A percentile compares a stretch with the other conserved stretches of the same genome.
Conservation (phyloP, 2,329 filamentous ascomycete genomes). For the Pyrenophora tritici-repentis region DNA sequence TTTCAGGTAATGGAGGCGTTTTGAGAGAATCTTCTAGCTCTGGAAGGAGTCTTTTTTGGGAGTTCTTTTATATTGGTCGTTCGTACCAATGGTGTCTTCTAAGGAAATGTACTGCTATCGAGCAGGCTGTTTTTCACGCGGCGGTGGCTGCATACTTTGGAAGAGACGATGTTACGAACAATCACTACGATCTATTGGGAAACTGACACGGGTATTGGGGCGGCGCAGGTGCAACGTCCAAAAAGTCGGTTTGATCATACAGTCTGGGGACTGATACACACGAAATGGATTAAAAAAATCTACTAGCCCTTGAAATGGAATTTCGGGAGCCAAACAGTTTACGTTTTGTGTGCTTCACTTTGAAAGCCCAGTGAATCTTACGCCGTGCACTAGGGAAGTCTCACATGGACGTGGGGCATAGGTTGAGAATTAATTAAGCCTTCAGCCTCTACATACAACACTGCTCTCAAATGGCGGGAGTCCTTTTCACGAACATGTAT, state of each 20-base stretch:
- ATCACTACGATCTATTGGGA: constrained; percentile 1
- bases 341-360: neutral
- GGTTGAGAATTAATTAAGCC: too few species aligned
- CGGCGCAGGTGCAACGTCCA: constrained; percentile 8
- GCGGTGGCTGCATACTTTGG: neutral
- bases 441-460: too few species aligned
- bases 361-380: too few species aligned
- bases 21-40: neutral
- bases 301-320: neutral
- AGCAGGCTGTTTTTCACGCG: neutral
- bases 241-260: constrained; percentile 12
- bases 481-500: too few species aligned
- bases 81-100: neutral
- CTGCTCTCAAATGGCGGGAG: too few species aligned
- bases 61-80: neutral
- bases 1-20: neutral
- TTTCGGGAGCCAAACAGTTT: too few species aligned
- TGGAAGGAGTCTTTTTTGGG: neutral
- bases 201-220: neutral
- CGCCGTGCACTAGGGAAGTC: too few species aligned
- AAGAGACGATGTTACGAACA: constrained; percentile 9
- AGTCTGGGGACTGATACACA: neutral
- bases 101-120: neutral
- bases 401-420: too few species aligned
- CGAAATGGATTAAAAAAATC: constrained; percentile 5